These are phyloP conservation scores for Sporobolus alterniflorus DNA, from an alignment of 202 grass and related monocot species.

Conservation along the genomic window DNA sequence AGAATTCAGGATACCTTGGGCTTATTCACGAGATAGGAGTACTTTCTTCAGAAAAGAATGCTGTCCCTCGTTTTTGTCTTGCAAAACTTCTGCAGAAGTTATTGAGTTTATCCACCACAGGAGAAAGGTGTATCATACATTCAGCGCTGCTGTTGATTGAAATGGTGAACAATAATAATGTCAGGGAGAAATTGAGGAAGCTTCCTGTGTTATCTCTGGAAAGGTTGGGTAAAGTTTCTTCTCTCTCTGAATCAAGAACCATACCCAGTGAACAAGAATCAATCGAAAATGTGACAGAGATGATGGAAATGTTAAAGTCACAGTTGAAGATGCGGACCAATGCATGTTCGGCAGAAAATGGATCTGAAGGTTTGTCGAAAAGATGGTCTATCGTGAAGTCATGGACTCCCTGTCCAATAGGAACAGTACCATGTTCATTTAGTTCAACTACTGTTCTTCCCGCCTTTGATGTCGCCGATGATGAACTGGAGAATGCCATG, in stretches of 20 bases:
- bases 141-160: constrained; percentile 65
- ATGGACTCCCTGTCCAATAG: constrained; percentile 82
- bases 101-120: constrained; percentile 54
- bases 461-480: constrained; percentile 39
- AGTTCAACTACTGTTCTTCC: constrained; percentile 86
- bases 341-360: not conserved
- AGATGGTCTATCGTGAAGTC: constrained; percentile 69
- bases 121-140: constrained; percentile 66
- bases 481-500: constrained; percentile 13
- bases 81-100: constrained; percentile 68
- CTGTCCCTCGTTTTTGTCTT: constrained; percentile 65
- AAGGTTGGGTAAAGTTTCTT: constrained; percentile 34
- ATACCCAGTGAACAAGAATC: constrained; percentile 42
- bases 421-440: constrained; percentile 86
- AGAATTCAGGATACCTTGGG: constrained; percentile 59
- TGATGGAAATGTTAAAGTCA: constrained; percentile 57
- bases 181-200: constrained; percentile 75
- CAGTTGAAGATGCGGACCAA: constrained; percentile 35
- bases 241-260: constrained; percentile 30
- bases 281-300: constrained; percentile 46
- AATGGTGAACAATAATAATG: constrained; percentile 47
- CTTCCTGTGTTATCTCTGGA: constrained; percentile 46
- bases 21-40: constrained; percentile 52
- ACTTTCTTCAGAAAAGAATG: constrained; percentile 61
- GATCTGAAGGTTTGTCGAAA: constrained; percentile 1